Evolutionary conservation across 2,329 filamentous ascomycete species (phyloP).

Genomic region (Emmonsiellopsis sp.): DNA sequence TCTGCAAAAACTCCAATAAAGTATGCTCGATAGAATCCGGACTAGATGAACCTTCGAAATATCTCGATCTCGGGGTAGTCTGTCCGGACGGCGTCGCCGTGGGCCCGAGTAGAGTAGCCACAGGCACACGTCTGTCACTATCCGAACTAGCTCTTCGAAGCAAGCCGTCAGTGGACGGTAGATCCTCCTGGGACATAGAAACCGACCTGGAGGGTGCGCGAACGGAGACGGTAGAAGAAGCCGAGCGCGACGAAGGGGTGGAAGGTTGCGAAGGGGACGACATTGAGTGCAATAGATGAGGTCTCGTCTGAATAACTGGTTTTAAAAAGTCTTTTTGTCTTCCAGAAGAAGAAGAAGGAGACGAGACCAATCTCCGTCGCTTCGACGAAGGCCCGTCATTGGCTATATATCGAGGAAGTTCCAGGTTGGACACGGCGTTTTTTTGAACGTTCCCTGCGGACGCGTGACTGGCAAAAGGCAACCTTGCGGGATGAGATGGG

Average conservation of each 20-base stretch:
- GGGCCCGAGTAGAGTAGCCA: too few species aligned
- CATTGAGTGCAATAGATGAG: not conserved
- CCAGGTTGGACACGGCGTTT: conserved; percentile 11
- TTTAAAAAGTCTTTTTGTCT: conserved; percentile 8
- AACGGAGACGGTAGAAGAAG: conserved; percentile 6
- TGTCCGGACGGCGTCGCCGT: too few species aligned
- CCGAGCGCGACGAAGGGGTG: conserved; percentile 5
- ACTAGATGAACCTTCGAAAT: not conserved
- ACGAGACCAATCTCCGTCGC: conserved; percentile 27
- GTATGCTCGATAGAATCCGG: conserved; percentile 5
- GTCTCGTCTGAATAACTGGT: not conserved
- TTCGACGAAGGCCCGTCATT: conserved; percentile 24
- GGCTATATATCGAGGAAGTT: conserved; percentile 19
- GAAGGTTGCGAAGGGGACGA: conserved; percentile 2
- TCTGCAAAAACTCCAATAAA: conserved; percentile 2
- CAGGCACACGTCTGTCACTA: too few species aligned
- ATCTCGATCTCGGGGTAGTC: too few species aligned
- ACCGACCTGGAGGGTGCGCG: not conserved
- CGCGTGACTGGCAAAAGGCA: too few species aligned
- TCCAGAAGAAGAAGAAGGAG: conserved; percentile 9
- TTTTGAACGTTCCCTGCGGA: not conserved
- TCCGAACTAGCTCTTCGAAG: not conserved
- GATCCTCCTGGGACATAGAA: not conserved
- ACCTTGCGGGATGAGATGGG: too few species aligned
- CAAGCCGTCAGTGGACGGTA: not conserved